These are phyloP conservation scores for Nicotiana paniculata DNA, from an alignment of 257 asterid species.

Conservation along the genomic window DNA sequence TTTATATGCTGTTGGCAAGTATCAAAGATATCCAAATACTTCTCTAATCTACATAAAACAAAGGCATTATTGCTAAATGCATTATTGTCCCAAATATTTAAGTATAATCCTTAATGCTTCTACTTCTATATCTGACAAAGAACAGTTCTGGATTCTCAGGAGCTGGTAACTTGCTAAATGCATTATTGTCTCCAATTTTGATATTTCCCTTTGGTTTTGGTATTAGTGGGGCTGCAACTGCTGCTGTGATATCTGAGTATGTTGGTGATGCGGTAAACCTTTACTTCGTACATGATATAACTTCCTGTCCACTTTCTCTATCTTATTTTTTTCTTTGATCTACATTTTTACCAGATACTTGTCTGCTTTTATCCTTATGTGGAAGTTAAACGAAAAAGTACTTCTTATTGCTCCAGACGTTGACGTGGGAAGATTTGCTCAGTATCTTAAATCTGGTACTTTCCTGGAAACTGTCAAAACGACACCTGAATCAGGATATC, in stretches of 20 bases:
- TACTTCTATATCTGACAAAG: not conserved
- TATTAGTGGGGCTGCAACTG: constrained; percentile 81
- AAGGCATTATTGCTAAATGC: no score
- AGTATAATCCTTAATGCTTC: not conserved
- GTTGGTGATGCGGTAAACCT: constrained; percentile 83
- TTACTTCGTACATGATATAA: constrained; percentile 20
- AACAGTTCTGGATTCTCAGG: constrained; percentile 36
- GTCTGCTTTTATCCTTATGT: constrained; percentile 69
- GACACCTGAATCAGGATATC: not conserved
- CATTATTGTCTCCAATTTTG: constrained; percentile 61
- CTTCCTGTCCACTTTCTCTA: not conserved
- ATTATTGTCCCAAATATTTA: not conserved
- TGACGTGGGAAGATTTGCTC: constrained; percentile 56
- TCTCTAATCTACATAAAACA: not conserved
- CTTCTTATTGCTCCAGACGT: constrained; percentile 56
- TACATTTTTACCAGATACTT: constrained; percentile 51
- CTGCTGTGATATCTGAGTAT: constrained; percentile 95
- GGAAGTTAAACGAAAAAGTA: constrained; percentile 69
- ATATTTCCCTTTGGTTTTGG: constrained; percentile 67
- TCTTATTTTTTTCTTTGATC: constrained; percentile 4
- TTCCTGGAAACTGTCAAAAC: not conserved
- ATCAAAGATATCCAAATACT: not conserved
- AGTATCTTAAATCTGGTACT: constrained; percentile 78
- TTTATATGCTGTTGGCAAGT: constrained; percentile 78
- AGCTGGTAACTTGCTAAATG: constrained; percentile 81